Percentiles rank a stretch among this genome's conserved stretches.
Conservation (phyloP, 805 yeast species). For the Saccharomycopsis capsularis region DNA sequence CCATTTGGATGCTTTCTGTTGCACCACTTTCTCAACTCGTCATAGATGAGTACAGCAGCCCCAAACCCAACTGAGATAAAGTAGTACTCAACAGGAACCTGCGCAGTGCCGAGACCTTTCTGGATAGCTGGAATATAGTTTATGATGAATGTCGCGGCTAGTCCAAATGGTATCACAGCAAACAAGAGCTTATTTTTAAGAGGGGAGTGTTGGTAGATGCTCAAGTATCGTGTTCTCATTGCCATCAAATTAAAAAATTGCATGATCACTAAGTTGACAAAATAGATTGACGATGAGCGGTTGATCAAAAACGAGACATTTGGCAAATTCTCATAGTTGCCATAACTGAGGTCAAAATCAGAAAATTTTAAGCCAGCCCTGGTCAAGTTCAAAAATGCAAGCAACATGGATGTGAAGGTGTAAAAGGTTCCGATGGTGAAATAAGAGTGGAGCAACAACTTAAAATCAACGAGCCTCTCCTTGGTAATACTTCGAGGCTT, state of each 20-base stretch:
- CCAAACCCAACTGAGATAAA: slow-evolving; percentile 43
- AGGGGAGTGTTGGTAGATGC: slow-evolving; percentile 38
- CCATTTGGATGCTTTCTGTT: slow-evolving; percentile 37
- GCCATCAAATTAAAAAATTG: slow-evolving; percentile 41
- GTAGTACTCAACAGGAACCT: slow-evolving; percentile 40
- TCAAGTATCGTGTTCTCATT: slow-evolving; percentile 36
- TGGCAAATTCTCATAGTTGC: slow-evolving; percentile 27
- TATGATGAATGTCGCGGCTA: slow-evolving; percentile 36
- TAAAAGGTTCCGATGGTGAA: slow-evolving; percentile 36
- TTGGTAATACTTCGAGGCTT: slow-evolving; percentile 37
- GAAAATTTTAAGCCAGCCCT: slow-evolving; percentile 33
- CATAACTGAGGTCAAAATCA: slow-evolving; percentile 33
- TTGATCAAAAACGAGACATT: slow-evolving; percentile 25
- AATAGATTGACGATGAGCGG: slow-evolving; percentile 35
- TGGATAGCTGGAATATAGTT: slow-evolving; percentile 38
- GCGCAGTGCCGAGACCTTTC: slow-evolving; percentile 30
- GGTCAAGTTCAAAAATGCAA: slow-evolving; percentile 34
- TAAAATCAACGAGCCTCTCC: slow-evolving; percentile 36
- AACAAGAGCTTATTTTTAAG: slow-evolving; percentile 31
- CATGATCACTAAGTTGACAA: slow-evolving; percentile 40
- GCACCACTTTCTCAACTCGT: slow-evolving; percentile 28
- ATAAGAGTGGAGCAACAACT: slow-evolving; percentile 38
- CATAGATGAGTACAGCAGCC: slow-evolving; percentile 32
- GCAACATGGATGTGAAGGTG: slow-evolving; percentile 35
- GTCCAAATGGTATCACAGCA: slow-evolving; percentile 31